Conservation (phyloP, 1,284 basidiomycete genomes). For the Kalmanozyma brasiliensis region DNA sequence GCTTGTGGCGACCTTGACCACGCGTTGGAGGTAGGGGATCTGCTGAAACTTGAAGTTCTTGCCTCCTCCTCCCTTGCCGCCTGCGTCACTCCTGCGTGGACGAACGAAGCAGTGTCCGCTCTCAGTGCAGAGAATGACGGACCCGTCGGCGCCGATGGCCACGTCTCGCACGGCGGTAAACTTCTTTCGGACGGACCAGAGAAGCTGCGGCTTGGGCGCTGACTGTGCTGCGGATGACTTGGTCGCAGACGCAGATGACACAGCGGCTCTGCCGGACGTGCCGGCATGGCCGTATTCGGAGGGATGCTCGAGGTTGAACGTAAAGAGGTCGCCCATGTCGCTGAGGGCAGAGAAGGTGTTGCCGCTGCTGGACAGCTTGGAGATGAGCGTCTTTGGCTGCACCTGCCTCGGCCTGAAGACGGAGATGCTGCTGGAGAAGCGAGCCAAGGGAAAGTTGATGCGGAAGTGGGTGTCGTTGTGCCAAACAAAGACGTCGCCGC, state of each 20-base stretch:
- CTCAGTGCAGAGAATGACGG: conserved; percentile 89
- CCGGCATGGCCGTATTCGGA: conserved; percentile 54
- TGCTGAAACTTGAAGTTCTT: conserved; percentile 76
- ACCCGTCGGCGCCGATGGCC: conserved; percentile 86
- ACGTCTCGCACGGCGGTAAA: conserved; percentile 85
- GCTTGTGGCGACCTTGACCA: conserved; percentile 84
- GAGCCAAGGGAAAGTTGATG: conserved; percentile 71
- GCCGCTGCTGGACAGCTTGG: conserved; percentile 83
- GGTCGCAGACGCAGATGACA: conserved; percentile 5
- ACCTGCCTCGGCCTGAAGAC: conserved; percentile 69
- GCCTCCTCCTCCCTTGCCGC: conserved; percentile 37
- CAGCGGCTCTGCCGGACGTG: conserved; percentile 8
- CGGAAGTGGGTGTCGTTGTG: conserved; percentile 80
- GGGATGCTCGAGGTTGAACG: conserved; percentile 73
- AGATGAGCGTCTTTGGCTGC: conserved; percentile 72
- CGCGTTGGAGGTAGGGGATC: conserved; percentile 84
- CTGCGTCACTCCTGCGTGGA: conserved; percentile 40
- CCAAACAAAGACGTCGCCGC: conserved; percentile 82
- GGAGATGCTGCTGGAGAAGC: conserved; percentile 72
- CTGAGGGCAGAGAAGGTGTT: conserved; percentile 86
- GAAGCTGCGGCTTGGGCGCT: conserved; percentile 79
- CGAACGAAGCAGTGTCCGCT: conserved; percentile 90
- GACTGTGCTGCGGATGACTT: conserved; percentile 31
- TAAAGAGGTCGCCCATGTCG: conserved; percentile 89
- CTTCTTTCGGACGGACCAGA: conserved; percentile 87